These are phyloP conservation scores for Capsicum chinense DNA, from an alignment of 257 asterid species.

Conservation along the genomic window DNA sequence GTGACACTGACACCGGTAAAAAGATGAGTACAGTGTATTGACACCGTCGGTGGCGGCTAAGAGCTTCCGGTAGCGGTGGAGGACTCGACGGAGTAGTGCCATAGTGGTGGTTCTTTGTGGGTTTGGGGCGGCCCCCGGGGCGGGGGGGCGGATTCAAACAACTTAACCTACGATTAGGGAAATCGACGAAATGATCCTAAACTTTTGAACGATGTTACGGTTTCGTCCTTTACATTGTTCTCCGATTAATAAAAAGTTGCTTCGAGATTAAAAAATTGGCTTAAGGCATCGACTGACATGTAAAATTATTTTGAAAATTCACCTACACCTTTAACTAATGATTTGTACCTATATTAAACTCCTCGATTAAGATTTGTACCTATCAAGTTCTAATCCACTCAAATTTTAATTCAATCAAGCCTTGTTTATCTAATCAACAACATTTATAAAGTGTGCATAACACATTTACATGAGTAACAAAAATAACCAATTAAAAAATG, in stretches of 20 bases:
- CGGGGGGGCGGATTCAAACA: not conserved
- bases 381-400: too few species aligned
- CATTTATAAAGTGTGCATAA: too few species aligned
- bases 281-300: too few species aligned
- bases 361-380: too few species aligned
- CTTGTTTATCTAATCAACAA: too few species aligned
- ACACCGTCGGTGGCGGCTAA: slow-evolving; percentile 20
- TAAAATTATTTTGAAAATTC: too few species aligned
- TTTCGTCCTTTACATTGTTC: not conserved
- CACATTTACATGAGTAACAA: too few species aligned
- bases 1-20: slow-evolving; percentile 30
- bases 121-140: not conserved
- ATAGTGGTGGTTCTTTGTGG: slow-evolving; percentile 39
- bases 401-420: too few species aligned
- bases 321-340: too few species aligned
- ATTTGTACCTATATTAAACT: too few species aligned
- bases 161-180: not conserved
- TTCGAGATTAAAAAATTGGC: too few species aligned
- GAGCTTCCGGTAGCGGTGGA: slow-evolving; percentile 46
- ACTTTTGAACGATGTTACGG: not conserved
- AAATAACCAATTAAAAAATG: too few species aligned
- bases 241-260: not conserved
- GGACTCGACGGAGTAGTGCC: slow-evolving; percentile 59
- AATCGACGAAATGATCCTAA: not conserved
- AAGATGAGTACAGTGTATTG: slow-evolving; percentile 1